phyloP scores from a whole-genome alignment of 495 filamentous ascomycete genomes.

The Aspergillus baeticus region DNA sequence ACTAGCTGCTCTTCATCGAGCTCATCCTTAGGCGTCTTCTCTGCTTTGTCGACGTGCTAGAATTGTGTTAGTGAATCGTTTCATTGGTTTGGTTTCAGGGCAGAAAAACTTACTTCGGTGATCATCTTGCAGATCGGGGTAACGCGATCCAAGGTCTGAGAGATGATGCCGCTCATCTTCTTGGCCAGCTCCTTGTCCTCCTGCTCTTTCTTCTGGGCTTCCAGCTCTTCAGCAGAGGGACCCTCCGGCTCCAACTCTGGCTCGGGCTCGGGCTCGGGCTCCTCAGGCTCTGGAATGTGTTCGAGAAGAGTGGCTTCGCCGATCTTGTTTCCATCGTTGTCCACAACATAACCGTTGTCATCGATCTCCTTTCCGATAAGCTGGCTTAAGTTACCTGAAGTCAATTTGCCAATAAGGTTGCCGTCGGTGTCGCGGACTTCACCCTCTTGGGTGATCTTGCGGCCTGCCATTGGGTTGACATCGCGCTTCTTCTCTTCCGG shows the following conservation, averaged over 20 bases:
- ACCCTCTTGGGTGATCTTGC: constrained; percentile 76
- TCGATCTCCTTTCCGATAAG: constrained; percentile 79
- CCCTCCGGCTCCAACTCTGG: constrained; percentile 26
- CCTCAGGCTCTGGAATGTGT: constrained; percentile 54
- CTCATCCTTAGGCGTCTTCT: constrained; percentile 82
- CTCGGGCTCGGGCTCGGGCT: constrained; percentile 43
- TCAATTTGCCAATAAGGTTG: constrained; percentile 77
- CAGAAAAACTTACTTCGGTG: constrained; percentile 59
- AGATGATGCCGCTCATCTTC: constrained; percentile 72
- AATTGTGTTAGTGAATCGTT: constrained; percentile 21
- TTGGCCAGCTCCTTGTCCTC: constrained; percentile 72
- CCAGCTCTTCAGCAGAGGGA: constrained; percentile 46
- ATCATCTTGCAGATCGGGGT: constrained; percentile 87
- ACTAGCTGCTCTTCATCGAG: constrained; percentile 90
- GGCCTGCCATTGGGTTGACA: constrained; percentile 70
- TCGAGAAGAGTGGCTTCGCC: constrained; percentile 79
- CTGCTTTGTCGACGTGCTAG: constrained; percentile 75
- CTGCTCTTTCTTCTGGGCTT: constrained; percentile 57
- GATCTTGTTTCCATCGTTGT: constrained; percentile 76
- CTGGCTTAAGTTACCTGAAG: constrained; percentile 65
- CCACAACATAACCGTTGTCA: constrained; percentile 81
- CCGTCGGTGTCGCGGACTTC: constrained; percentile 81
- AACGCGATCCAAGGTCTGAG: constrained; percentile 77
- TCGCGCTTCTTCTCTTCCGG: constrained; percentile 69
- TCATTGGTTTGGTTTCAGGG: neutral